Evolutionary conservation across 1,284 basidiomycete species (phyloP).

Genomic region (Rhodotorula sp.): DNA sequence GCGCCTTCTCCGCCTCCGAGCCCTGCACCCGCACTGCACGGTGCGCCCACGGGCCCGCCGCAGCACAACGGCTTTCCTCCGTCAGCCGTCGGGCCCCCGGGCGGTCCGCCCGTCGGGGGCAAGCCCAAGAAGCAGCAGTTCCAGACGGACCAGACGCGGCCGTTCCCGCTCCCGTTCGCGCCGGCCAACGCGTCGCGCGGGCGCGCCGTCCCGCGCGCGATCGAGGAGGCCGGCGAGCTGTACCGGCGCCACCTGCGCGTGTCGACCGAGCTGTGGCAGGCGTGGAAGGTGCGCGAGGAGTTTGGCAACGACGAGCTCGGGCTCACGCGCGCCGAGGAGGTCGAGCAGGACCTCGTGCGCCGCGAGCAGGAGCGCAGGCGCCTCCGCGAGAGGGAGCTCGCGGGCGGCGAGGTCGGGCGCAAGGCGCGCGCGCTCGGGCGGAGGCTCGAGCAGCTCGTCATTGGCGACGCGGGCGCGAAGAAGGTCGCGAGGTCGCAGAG

Average conservation of each 20-base stretch:
- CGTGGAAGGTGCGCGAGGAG: conserved; percentile 92
- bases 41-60: conserved; percentile 9
- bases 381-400: conserved; percentile 23
- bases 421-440: conserved; percentile 22
- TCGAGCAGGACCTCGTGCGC: conserved; percentile 26
- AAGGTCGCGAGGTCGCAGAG: not conserved
- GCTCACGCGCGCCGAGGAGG: conserved; percentile 64
- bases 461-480: not conserved
- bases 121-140: conserved; percentile 98
- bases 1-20: conserved; percentile 47
- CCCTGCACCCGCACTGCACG: conserved; percentile 64
- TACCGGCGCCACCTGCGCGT: conserved; percentile 90
- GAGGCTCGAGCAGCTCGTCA: conserved; percentile 28
- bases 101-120: conserved; percentile 70
- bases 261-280: conserved; percentile 84
- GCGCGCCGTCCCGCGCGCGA: conserved; percentile 80
- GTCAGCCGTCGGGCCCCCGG: not conserved
- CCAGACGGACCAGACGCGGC: conserved; percentile 92
- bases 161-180: conserved; percentile 95
- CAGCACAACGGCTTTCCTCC: conserved; percentile 61
- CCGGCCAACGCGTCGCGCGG: conserved; percentile 46
- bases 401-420: conserved; percentile 4
- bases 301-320: conserved; percentile 93
- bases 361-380: conserved; percentile 43
- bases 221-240: conserved; percentile 90